Evolutionary conservation across 2,329 filamentous ascomycete species (phyloP).

Genomic region (Penicillium vulpinum): DNA sequence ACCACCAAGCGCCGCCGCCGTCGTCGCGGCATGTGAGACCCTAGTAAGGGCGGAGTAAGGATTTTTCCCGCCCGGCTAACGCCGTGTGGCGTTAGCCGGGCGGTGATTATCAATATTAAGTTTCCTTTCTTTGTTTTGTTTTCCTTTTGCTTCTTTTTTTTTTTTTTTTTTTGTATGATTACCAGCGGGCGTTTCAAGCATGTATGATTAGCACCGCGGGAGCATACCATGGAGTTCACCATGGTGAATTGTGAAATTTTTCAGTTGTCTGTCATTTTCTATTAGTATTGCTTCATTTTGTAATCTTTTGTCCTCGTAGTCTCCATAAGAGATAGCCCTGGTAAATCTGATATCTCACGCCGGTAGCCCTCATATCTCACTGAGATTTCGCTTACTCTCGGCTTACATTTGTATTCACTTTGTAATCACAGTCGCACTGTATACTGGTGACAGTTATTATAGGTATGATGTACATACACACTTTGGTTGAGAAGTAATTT

Average conservation of each 20-base stretch:
- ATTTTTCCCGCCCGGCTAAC: background rate
- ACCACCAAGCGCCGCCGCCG: slow-evolving; percentile 1
- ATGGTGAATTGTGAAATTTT: background rate
- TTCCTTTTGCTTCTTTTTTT: background rate
- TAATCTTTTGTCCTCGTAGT: background rate
- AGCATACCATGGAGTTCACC: slow-evolving; percentile 7
- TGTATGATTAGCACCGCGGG: slow-evolving; percentile 4
- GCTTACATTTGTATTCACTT: background rate
- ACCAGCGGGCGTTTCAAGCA: slow-evolving; percentile 6
- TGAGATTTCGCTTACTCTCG: background rate
- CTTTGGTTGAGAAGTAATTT: background rate
- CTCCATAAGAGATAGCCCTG: background rate
- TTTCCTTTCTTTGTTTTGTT: background rate
- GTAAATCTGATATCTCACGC: background rate
- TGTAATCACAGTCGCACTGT: no score
- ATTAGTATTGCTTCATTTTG: background rate
- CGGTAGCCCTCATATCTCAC: background rate
- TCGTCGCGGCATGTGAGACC: background rate
- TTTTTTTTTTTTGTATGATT: background rate
- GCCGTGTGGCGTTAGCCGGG: background rate
- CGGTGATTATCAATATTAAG: background rate
- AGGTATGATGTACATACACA: background rate
- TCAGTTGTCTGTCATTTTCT: background rate
- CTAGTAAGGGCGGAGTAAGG: background rate
- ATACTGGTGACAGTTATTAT: background rate